These are phyloP conservation scores for Scheffersomyces illinoinensis DNA, from an alignment of 1,139 yeast genomes.

Conservation along the genomic window DNA sequence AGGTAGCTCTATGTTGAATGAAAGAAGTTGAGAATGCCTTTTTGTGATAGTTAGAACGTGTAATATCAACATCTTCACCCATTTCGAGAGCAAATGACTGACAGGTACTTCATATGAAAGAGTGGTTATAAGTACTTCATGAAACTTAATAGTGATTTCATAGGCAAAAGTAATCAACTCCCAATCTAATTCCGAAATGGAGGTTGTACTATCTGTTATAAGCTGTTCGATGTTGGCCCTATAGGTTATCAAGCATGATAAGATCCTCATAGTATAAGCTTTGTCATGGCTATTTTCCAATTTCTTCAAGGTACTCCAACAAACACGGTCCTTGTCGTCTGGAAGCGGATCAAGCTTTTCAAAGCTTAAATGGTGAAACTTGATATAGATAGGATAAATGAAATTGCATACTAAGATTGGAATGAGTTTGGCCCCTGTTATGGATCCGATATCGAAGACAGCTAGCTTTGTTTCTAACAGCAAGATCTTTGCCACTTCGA, in stretches of 20 bases:
- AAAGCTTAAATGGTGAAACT: conserved; percentile 4
- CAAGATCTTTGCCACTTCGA: conserved; percentile 8
- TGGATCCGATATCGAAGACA: neutral
- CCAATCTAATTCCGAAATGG: conserved; percentile 16
- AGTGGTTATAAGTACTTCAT: conserved; percentile 13
- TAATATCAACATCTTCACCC: conserved; percentile 21
- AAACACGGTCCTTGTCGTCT: conserved; percentile 2
- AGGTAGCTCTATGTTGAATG: conserved; percentile 5
- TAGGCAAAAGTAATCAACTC: conserved; percentile 12
- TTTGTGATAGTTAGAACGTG: conserved; percentile 13
- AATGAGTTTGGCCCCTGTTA: neutral
- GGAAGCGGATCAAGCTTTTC: conserved; percentile 4
- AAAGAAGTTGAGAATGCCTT: neutral
- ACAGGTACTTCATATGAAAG: conserved; percentile 11
- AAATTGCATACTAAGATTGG: conserved; percentile 7
- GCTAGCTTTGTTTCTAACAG: neutral
- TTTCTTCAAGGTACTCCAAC: neutral
- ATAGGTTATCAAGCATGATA: neutral
- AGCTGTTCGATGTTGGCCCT: neutral
- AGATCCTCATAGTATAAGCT: neutral
- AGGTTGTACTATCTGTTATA: neutral
- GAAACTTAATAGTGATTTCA: conserved; percentile 10
- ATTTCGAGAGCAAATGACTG: conserved; percentile 20
- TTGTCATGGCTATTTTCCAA: neutral
- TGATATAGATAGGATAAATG: conserved; percentile 10